Percentiles rank a stretch among this genome's conserved stretches.
These are phyloP conservation scores for Chamaecyparis obtusa DNA, from an alignment of 75 land plant species.

Conservation along the genomic window DNA sequence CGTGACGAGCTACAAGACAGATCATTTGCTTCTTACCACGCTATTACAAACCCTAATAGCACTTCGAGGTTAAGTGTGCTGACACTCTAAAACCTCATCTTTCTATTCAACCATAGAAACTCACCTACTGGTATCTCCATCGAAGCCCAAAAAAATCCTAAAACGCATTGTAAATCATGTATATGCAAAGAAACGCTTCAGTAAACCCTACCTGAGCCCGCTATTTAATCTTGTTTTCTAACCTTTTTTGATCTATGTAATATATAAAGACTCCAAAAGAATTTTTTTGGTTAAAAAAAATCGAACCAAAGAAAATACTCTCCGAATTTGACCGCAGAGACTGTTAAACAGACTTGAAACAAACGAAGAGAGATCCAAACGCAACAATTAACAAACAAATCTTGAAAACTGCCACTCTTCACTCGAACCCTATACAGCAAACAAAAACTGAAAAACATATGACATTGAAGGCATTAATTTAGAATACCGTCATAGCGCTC, in stretches of 20 bases:
- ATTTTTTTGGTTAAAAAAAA: background rate
- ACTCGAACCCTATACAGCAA: background rate
- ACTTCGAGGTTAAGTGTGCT: background rate
- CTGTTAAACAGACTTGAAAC: background rate
- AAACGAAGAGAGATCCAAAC: background rate
- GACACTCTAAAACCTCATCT: background rate
- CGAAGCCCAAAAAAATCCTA: background rate
- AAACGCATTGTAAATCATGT: background rate
- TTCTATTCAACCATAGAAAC: background rate
- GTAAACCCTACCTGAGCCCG: background rate
- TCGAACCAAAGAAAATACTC: background rate
- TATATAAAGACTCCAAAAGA: background rate
- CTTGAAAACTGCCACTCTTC: background rate
- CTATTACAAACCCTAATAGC: background rate
- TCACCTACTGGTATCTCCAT: background rate
- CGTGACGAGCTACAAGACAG: background rate
- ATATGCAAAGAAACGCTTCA: background rate
- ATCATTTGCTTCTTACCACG: background rate
- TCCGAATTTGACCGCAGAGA: background rate
- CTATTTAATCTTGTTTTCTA: background rate
- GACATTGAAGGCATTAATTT: background rate
- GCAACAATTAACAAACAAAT: background rate
- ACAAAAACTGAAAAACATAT: background rate
- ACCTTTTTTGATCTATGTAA: background rate
- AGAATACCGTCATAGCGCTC: slow-evolving; percentile 57